These are phyloP conservation scores for Malus domestica DNA, from an alignment of 306 rosid species.

Conservation along the genomic window DNA sequence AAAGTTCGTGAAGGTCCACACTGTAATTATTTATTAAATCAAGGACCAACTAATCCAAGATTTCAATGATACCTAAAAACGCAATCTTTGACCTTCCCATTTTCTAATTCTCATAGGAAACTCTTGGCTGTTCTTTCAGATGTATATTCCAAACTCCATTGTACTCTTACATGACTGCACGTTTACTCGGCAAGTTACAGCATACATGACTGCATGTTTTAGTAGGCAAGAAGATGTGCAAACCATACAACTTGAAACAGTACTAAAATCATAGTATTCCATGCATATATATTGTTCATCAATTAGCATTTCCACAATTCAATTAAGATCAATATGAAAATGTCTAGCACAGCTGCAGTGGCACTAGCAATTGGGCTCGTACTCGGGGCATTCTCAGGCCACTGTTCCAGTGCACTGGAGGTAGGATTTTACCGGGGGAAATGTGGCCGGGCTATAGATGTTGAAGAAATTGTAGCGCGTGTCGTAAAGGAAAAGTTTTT, in stretches of 20 bases:
- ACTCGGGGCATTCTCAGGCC: slow-evolving; percentile 11
- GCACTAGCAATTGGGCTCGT: slow-evolving; percentile 4
- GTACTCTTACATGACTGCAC: background rate
- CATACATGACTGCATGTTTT: background rate
- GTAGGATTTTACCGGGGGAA: slow-evolving; percentile 22
- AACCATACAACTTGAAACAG: background rate
- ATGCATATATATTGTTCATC: background rate
- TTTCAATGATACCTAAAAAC: background rate
- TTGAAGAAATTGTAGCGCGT: slow-evolving; percentile 6
- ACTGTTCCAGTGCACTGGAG: slow-evolving; percentile 6
- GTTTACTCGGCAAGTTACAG: background rate
- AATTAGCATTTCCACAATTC: background rate
- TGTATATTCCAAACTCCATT: background rate
- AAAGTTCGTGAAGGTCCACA: background rate
- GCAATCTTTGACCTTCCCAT: slow-evolving; percentile 1
- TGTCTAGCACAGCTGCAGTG: background rate
- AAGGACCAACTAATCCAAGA: background rate
- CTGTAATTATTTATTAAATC: background rate
- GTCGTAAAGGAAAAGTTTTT: background rate
- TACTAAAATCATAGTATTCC: background rate
- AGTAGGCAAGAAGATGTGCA: background rate
- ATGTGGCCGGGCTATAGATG: slow-evolving; percentile 20
- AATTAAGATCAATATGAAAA: background rate
- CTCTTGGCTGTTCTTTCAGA: background rate
- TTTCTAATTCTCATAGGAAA: background rate